These are phyloP conservation scores for Pulveroboletus sp. DNA, from an alignment of 768 basidiomycete species.

Conservation along the genomic window DNA sequence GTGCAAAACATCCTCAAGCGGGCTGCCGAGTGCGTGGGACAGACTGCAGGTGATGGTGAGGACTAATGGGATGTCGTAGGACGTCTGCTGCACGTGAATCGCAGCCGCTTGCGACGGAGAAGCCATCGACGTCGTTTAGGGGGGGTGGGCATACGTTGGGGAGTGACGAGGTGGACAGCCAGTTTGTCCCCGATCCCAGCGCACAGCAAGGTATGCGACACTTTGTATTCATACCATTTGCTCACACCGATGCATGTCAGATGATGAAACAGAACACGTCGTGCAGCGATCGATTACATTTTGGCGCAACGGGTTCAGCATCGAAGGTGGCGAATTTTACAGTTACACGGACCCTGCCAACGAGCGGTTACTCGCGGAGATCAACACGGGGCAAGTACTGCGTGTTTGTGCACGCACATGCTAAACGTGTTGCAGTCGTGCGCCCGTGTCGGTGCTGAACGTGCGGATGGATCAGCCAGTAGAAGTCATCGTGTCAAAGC, in stretches of 20 bases:
- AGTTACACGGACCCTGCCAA: slow-evolving; percentile 79
- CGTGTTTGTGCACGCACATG: neutral
- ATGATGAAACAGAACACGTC: slow-evolving; percentile 44
- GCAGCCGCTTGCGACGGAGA: slow-evolving; percentile 13
- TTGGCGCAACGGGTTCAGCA: slow-evolving; percentile 91
- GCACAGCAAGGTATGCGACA: slow-evolving; percentile 29
- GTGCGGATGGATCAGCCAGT: slow-evolving; percentile 78
- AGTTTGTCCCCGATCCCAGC: slow-evolving; percentile 72
- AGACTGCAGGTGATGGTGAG: neutral
- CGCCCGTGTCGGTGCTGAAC: slow-evolving; percentile 75
- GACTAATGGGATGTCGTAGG: slow-evolving; percentile 11
- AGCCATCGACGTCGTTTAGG: slow-evolving; percentile 41
- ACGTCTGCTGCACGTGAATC: slow-evolving; percentile 18
- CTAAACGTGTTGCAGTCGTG: slow-evolving; percentile 46
- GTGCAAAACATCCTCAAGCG: slow-evolving; percentile 74
- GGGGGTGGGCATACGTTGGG: slow-evolving; percentile 86
- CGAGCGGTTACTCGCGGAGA: slow-evolving; percentile 64
- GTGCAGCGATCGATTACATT: slow-evolving; percentile 79
- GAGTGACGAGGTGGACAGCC: slow-evolving; percentile 82
- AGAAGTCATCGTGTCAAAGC: slow-evolving; percentile 73
- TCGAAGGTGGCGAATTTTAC: slow-evolving; percentile 86
- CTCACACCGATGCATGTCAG: neutral
- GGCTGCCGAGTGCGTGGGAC: slow-evolving; percentile 79
- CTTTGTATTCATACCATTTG: too few relatives aligned
- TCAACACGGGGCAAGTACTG: slow-evolving; percentile 74